Conservation (phyloP, 2,329 filamentous ascomycete genomes). For the Aspergillus flavus region DNA sequence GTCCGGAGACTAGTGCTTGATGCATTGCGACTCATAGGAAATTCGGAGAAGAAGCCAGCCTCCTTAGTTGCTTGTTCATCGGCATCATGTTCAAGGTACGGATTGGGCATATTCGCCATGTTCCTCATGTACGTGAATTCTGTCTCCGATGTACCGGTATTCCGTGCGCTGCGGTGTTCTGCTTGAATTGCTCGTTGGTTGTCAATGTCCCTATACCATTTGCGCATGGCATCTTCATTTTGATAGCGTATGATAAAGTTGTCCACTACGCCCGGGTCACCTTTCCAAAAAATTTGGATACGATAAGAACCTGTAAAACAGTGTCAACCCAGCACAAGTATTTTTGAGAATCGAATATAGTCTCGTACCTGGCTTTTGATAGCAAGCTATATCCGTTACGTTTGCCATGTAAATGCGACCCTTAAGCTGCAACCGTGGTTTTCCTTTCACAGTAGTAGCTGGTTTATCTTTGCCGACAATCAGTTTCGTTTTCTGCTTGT, state of each 20-base stretch:
- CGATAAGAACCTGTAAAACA: constrained; percentile 74
- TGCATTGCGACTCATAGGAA: constrained; percentile 65
- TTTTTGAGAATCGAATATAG: neutral
- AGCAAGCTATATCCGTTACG: constrained; percentile 88
- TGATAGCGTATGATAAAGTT: constrained; percentile 94
- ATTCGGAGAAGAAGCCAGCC: constrained; percentile 48
- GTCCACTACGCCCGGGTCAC: constrained; percentile 91
- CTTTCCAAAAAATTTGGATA: constrained; percentile 98
- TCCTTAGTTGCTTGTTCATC: constrained; percentile 53
- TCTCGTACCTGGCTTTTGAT: constrained; percentile 80
- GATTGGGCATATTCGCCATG: constrained; percentile 73
- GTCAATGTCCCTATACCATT: constrained; percentile 83
- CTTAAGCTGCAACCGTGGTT: constrained; percentile 81
- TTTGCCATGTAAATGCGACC: constrained; percentile 99
- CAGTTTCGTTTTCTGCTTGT: constrained; percentile 72
- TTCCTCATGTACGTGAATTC: constrained; percentile 80
- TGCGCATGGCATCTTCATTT: constrained; percentile 90
- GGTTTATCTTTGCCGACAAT: constrained; percentile 70
- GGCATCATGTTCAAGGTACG: constrained; percentile 67
- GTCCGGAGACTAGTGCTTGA: constrained; percentile 76
- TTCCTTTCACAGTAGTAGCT: constrained; percentile 70
- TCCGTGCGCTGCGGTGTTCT: constrained; percentile 54
- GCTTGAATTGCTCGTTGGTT: constrained; percentile 66
- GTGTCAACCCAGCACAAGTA: constrained; percentile 7
- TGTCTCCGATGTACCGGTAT: constrained; percentile 60